These are phyloP conservation scores for Balakata baccata DNA, from an alignment of 345 rosid species.

Conservation along the genomic window DNA sequence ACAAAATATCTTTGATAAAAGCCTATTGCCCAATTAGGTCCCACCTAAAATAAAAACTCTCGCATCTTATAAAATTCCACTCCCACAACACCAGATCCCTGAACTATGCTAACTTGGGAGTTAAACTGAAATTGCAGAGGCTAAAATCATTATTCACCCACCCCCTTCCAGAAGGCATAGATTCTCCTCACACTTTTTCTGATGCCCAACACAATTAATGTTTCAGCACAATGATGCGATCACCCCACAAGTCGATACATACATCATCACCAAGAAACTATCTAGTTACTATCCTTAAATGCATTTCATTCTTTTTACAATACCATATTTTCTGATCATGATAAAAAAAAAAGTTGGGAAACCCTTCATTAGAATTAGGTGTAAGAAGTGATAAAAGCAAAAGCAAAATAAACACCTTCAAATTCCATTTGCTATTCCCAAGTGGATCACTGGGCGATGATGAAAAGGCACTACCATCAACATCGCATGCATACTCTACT, in stretches of 20 bases:
- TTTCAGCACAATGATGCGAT: neutral
- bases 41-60: neutral
- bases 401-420: slow-evolving; percentile 61
- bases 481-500: slow-evolving; percentile 99
- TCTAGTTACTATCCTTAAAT: neutral
- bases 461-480: slow-evolving; percentile 99
- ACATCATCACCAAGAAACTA: neutral
- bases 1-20: neutral
- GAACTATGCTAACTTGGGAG: neutral
- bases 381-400: neutral
- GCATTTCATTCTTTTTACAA: neutral
- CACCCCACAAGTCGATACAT: slow-evolving; percentile 28
- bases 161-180: neutral
- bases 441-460: slow-evolving; percentile 79
- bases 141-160: neutral
- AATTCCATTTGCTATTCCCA: slow-evolving; percentile 98
- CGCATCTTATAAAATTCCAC: neutral
- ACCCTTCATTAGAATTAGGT: neutral
- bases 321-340: slow-evolving; percentile 28
- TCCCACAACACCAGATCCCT: neutral
- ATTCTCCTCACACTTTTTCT: neutral
- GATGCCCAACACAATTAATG: neutral
- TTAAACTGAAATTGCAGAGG: neutral
- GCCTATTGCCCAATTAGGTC: neutral
- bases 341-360: neutral